Evolutionary conservation across 352 stramenopile genomes (phyloP), one percentile per base, ranked within the genome.

Genomic region (Globisporangium nunn): DNA sequence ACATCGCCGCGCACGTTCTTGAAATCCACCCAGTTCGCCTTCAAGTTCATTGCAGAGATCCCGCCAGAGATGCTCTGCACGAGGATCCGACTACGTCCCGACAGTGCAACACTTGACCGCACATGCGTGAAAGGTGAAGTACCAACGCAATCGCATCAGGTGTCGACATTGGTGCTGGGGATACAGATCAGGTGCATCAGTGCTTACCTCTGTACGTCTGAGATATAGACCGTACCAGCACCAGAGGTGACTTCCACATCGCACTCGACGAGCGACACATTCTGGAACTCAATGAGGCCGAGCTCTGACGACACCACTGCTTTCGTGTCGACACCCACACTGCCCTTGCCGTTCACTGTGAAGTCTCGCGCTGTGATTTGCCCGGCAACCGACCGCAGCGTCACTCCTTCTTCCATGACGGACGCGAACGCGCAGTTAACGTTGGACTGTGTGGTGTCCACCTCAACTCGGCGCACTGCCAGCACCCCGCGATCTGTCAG

Each of bases 21-120:
- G 14, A 91, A 31, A 23, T 74, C 56, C 45, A 91, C 61, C 77
- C 78, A 88, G 28, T 91, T 88, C 15, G 75, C 73, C 17, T 58
- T 56, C 43, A 91, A 33, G 18, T 63, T 50, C 14, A 67, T 60
- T 17, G 68, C 64, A 14, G 68, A 75, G 57, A 91, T 75, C 0
- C 63, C 66, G 2, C 78, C 81, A 2, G 78, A 85, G 1, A 46
- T 66, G 44, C 70, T 88, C 44, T 70, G 69, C 4, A 67, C 68
- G 47, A 62, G 46, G 3, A 91, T 67, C 35, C 68, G 71, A 45
- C 78, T 89, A 35, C 77, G 72, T 2, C 81, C 81, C 30, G 64
- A 56, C 15, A 71, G 76, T 8, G 72, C 67, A 28, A 66, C 71
- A 43, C 78, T 89, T 23, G 23, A 1, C 23, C 23, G 23, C 23